Evolutionary conservation across 768 basidiomycete genomes (phyloP), one percentile per base, ranked within the genome.

Genomic region (Neoboletus subvelutipes): DNA sequence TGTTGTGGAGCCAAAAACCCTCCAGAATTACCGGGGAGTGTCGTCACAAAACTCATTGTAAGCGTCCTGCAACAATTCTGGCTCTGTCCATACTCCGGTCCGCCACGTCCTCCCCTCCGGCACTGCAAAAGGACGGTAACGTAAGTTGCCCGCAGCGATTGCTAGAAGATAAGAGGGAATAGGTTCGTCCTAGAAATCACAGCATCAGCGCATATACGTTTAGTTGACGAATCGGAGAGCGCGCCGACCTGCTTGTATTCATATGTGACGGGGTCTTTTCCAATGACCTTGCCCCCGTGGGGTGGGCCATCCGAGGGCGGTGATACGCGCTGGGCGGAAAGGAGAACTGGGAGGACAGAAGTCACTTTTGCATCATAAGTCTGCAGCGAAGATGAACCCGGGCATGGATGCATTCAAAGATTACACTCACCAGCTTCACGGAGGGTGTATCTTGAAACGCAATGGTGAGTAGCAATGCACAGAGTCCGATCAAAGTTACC

Each of bases 111-210:
- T 87, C 18, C 85, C 89, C 36, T 81, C 71, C 11, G 80, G 73
- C 33, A 75, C 72, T 4, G 80, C 74, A 68, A 94, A 92, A 0
- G 83, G 65, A 12, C 77, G 83, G 72, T 94, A 95, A 22, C 77
- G 79, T 3, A 97, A 73, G 67, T 96, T 88, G 1, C 94, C 95
- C 0, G 83, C 80, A 0, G 95, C 95, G 52, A 98, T 87, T 3
- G 96, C 96, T 48, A 98, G 80, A n/a, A 98, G 77, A 68, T 98
- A 98, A 1, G 88, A 85, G 1, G 96, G 92, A 56, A 98, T 94
- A 5, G 90, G 84, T 20, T 92, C 82, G 7, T 83, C 84, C 91
- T 98, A 12, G n/a, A 6, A 26, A 56, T 0, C 15, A 11, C 8
- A 2, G 4, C 11, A 31, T 64, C 20, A 58, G 24, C 8, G 8